Evolutionary conservation across 495 filamentous ascomycete genomes (phyloP).

Genomic region (Lasiosphaeria ovina): DNA sequence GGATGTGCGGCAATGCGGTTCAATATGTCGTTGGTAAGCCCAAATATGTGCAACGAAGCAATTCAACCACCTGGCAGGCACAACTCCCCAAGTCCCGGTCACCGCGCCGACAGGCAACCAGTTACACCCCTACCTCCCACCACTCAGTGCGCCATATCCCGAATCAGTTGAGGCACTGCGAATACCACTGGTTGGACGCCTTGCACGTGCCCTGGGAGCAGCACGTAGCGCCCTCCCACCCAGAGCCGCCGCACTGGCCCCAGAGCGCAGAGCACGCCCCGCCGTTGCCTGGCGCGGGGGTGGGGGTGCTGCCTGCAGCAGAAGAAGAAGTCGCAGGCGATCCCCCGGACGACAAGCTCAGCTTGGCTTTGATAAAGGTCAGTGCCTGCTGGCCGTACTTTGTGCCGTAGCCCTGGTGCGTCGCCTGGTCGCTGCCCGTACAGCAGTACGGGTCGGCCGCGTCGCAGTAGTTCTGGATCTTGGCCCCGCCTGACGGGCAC

Average conservation of each 20-base stretch:
- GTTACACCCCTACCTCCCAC: too few relatives aligned
- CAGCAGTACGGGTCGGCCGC: constrained; percentile 63
- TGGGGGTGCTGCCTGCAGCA: background rate
- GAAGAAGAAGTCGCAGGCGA: constrained; percentile 12
- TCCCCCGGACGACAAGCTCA: constrained; percentile 21
- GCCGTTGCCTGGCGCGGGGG: constrained; percentile 25
- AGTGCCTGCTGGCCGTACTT: constrained; percentile 59
- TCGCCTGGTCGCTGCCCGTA: constrained; percentile 55
- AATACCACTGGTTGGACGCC: constrained; percentile 32
- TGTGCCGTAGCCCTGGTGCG: constrained; percentile 57
- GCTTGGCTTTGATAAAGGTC: constrained; percentile 51
- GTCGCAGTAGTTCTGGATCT: constrained; percentile 63
- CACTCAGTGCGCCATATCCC: too few relatives aligned
- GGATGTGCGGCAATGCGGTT: too few relatives aligned
- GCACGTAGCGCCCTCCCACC: constrained; percentile 31
- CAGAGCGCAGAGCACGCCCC: constrained; percentile 27
- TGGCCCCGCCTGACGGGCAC: constrained; percentile 46
- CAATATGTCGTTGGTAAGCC: too few relatives aligned
- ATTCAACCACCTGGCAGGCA: too few relatives aligned
- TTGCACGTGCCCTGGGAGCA: constrained; percentile 30
- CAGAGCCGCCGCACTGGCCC: constrained; percentile 34
- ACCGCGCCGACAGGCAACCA: too few relatives aligned
- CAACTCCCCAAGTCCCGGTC: too few relatives aligned
- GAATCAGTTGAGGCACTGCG: constrained; percentile 33
- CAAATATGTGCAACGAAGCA: too few relatives aligned